A percentile compares a stretch with the other conserved stretches of the same genome.
Conservation (phyloP, 805 yeast genomes). For the Dipodascus geniculatus region DNA sequence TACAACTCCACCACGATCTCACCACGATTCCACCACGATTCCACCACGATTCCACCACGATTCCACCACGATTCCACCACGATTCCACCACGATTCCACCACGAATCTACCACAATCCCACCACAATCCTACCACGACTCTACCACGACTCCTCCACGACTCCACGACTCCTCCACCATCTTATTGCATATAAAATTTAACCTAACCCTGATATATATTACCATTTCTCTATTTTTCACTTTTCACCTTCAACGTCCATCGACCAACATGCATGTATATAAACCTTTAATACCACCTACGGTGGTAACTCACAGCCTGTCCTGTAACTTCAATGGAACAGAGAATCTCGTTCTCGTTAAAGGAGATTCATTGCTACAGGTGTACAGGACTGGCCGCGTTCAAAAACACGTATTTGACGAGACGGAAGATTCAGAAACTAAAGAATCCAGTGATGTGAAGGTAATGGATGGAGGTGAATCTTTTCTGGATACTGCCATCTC, state of each 20-base stretch:
- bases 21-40: no score
- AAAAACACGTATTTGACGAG: constrained; percentile 16
- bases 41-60: no score
- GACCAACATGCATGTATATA: constrained; percentile 59
- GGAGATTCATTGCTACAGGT: constrained; percentile 54
- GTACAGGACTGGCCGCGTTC: constrained; percentile 28
- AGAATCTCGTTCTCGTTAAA: constrained; percentile 56
- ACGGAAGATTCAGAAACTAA: constrained; percentile 16
- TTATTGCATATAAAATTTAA: no score
- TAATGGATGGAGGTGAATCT: constrained; percentile 11
- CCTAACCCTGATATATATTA: neutral
- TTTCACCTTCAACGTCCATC: neutral
- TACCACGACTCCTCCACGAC: no score
- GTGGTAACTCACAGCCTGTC: constrained; percentile 51
- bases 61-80: no score
- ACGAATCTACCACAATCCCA: no score
- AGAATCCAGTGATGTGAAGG: constrained; percentile 11
- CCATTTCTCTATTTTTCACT: neutral
- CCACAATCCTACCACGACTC: no score
- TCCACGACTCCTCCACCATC: no score
- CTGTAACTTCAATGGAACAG: constrained; percentile 27
- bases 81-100: no score
- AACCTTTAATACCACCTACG: constrained; percentile 66
- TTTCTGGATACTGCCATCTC: constrained; percentile 17
- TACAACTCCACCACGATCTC: no score